Evolutionary conservation across 352 stramenopile genomes (phyloP), one percentile per base, ranked within the genome.

Genomic region (Globisporangium carolinianum): DNA sequence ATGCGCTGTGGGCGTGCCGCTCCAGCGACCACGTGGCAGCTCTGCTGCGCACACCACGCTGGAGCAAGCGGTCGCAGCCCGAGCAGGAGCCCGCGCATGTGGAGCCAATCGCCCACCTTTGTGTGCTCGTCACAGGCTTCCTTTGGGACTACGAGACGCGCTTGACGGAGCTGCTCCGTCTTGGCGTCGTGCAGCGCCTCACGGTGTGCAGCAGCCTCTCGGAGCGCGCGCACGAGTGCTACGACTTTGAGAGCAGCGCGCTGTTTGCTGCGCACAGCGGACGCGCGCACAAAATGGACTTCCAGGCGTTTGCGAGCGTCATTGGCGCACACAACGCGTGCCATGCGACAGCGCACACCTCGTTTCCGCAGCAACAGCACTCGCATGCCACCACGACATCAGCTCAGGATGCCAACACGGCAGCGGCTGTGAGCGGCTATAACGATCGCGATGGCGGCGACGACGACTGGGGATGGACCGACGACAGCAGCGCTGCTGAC

Each of bases 141-240:
- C 56, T 90, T 15, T 90, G 80, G 80, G 70, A 85, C 59, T 88
- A 83, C 35, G 70, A 85, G 51, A 36, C 53, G 39, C 32, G 56
- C 4, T 51, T 90, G 11, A 47, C 55, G 42, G 61, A 53, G 32
- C 55, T 90, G 39, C 62, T 90, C 46, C 14, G 52, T 18, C 60
- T 77, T 7, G 65, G 67, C n/a, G 63, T 78, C 49, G 52, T 81
- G 6, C 66, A 54, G 15, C 71, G 64, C 0, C 58, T 90, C 11
- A 78, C 71, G n/a, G 51, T 90, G 38, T 85, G 72, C 63, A 86
- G 77, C 66, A 83, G 68, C 39, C 65, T 90, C 15, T 88, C 80
- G 36, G 80, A 90, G 66, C 65, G 69, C 9, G 75, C 80, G 0
- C 80, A 90, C 59, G 76, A 87, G 63, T 90, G 80, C 61, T 86